Base-by-base conservation (phyloP, 2,329 filamentous ascomycete species). In the Calonectria ilicicola region DNA sequence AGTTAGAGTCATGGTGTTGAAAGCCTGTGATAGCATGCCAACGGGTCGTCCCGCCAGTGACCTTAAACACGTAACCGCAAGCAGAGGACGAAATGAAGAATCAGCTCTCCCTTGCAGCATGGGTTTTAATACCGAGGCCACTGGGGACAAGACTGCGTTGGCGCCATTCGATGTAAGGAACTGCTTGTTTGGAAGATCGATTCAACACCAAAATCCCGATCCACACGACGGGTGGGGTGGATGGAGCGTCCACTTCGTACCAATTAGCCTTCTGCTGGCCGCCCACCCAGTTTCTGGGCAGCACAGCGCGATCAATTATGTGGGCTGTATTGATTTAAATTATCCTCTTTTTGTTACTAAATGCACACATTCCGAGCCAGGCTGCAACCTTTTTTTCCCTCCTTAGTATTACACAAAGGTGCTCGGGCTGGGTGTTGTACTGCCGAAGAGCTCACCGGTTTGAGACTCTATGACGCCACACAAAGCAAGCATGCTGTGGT, bases 131-230 rank as follows among this genome's bases (percentile, higher is more conserved):
- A 49, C 42, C n/a, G 27, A 40, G 53, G 32, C 53, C 53, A 26
- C 53, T 40, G 14, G 23, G 21, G 53, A 26, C 53, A 26, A 27
- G 23, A 63, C 27, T 63, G 40, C n/a, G 51, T 38, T 60, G 65
- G 65, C 51, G 65, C 63, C 63, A 65, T 51, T 23, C 46, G 23
- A 35, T 23, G 44, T 23, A 21, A 29, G 63, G 68, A 51, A 40
- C 51, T 35, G 38, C 42, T 17, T 27, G 19, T 67, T 44, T 44
- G 51, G n/a, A 7, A 38, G 8, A 40, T 46, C 69, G 72, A 74
- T 74, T 47, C 27, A 38, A 53, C 66, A 65, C 69, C 69, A 72
- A 69, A 72, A 51, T 63, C 69, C 42, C 72, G 72, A 74, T 74
- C 69, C 26, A 14, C 23, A 49, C 26, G 8, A 9, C 5, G 29